A percentile compares a stretch with the other conserved stretches of the same genome.
Evolutionary conservation across 2,329 filamentous ascomycete genomes (phyloP).

Genomic region (Cryoendolithus antarcticus): DNA sequence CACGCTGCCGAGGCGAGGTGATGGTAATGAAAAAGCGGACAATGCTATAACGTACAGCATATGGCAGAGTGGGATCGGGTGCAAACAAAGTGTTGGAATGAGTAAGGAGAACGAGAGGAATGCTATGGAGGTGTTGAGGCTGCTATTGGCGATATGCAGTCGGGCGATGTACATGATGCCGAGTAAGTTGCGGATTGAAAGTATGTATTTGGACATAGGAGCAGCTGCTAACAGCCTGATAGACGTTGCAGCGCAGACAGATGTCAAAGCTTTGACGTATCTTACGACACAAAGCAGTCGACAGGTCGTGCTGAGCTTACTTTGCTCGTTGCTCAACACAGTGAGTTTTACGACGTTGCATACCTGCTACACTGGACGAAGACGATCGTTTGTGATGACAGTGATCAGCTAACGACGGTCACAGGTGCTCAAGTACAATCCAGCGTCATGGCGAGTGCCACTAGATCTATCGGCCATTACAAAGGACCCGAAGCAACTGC

Average conservation of each 20-base stretch:
- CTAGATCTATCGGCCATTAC: conserved; percentile 79
- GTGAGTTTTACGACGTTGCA: conserved; percentile 40
- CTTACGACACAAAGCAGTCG: conserved; percentile 81
- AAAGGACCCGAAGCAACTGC: conserved; percentile 69
- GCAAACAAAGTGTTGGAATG: conserved; percentile 75
- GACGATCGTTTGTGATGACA: neutral
- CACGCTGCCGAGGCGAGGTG: conserved; percentile 51
- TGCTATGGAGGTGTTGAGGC: conserved; percentile 73
- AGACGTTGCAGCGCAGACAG: conserved; percentile 63
- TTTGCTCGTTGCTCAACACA: conserved; percentile 91
- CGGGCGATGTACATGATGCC: conserved; percentile 89
- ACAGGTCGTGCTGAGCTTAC: conserved; percentile 74
- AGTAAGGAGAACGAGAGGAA: conserved; percentile 91
- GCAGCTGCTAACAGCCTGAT: conserved; percentile 7
- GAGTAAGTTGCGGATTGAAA: conserved; percentile 32
- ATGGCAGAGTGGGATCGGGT: conserved; percentile 96
- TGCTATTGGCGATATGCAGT: conserved; percentile 75
- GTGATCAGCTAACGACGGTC: neutral
- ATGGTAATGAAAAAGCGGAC: conserved; percentile 14
- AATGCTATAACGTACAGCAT: conserved; percentile 73
- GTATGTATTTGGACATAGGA: neutral
- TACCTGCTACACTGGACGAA: neutral
- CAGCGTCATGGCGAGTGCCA: conserved; percentile 82
- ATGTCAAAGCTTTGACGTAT: conserved; percentile 76
- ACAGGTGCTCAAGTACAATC: conserved; percentile 88